Evolutionary conservation across 345 rosid genomes (phyloP).

Genomic region (Diplotaxis tenuifolia): DNA sequence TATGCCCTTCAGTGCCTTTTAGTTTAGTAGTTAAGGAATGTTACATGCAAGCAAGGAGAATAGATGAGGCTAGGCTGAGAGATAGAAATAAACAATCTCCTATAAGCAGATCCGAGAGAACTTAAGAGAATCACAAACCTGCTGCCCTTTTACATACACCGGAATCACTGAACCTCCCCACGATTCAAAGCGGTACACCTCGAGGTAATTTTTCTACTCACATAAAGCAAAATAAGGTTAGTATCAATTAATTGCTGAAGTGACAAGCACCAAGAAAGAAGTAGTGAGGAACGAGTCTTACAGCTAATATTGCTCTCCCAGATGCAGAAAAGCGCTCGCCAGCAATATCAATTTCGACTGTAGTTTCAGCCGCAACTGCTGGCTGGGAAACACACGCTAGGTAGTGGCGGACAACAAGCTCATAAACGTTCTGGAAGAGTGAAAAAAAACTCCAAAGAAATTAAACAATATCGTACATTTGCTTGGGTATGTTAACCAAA

Average conservation of each 20-base stretch:
- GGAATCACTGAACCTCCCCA: constrained; percentile 99
- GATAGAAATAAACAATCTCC: neutral
- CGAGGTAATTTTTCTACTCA: constrained; percentile 88
- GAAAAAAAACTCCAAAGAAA: neutral
- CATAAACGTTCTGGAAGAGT: constrained; percentile 72
- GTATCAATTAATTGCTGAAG: constrained; percentile 5
- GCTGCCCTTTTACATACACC: constrained; percentile 70
- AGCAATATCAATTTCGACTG: constrained; percentile 91
- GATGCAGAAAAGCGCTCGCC: constrained; percentile 83
- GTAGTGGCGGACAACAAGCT: constrained; percentile 93
- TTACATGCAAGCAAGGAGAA: neutral
- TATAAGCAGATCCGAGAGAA: constrained; percentile 16
- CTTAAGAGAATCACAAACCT: constrained; percentile 49
- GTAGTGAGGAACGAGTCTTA: constrained; percentile 43
- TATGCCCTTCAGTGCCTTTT: constrained; percentile 13
- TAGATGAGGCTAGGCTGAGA: constrained; percentile 5
- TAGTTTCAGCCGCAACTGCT: constrained; percentile 94
- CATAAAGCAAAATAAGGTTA: constrained; percentile 33
- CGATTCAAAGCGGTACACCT: constrained; percentile 89
- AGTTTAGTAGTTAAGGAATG: constrained; percentile 11
- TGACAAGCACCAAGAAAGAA: constrained; percentile 6
- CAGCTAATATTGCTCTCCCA: constrained; percentile 88
- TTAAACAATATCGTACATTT: neutral
- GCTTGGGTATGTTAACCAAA: constrained; percentile 14
- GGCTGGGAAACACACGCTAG: constrained; percentile 98